phyloP scores from a whole-genome alignment of 2,329 filamentous ascomycete genomes.

The Sclerotinia glacialis region DNA sequence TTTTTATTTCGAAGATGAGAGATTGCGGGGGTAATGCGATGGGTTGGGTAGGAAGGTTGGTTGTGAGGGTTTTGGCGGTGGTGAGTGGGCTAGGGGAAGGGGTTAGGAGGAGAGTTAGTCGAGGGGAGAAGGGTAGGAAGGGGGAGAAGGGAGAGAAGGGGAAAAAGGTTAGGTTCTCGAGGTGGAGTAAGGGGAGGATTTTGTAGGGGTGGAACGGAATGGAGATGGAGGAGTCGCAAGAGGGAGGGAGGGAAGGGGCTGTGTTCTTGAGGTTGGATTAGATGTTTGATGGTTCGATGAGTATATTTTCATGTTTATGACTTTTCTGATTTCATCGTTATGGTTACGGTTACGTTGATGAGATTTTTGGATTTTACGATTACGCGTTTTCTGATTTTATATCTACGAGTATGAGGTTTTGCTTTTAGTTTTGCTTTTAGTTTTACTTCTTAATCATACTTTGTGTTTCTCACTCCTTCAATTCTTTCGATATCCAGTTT shows the following conservation, averaged over 20 bases:
- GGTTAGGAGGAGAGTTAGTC: neutral
- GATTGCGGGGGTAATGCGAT: neutral
- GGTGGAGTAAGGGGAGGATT: neutral
- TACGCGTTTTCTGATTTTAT: neutral
- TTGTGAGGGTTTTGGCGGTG: neutral
- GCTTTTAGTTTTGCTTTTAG: neutral
- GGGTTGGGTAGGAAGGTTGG: neutral
- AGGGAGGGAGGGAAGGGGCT: neutral
- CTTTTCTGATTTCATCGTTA: neutral
- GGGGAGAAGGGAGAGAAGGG: too few relatives aligned
- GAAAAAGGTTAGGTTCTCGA: slow-evolving; percentile 4
- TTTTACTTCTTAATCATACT: neutral
- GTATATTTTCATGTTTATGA: neutral
- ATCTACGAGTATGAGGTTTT: neutral
- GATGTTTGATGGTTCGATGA: neutral
- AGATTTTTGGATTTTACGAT: neutral
- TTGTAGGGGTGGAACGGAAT: neutral
- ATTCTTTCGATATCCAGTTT: neutral
- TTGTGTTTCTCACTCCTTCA: too few relatives aligned
- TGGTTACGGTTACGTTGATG: neutral
- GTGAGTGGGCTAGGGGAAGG: neutral
- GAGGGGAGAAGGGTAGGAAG: neutral
- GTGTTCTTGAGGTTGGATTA: neutral
- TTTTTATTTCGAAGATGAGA: neutral
- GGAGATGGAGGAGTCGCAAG: neutral